Percentiles rank a stretch among this genome's conserved stretches.
These are phyloP conservation scores for Cephalotrichum gorgonifer DNA, from an alignment of 2,329 filamentous ascomycete species.

Conservation along the genomic window DNA sequence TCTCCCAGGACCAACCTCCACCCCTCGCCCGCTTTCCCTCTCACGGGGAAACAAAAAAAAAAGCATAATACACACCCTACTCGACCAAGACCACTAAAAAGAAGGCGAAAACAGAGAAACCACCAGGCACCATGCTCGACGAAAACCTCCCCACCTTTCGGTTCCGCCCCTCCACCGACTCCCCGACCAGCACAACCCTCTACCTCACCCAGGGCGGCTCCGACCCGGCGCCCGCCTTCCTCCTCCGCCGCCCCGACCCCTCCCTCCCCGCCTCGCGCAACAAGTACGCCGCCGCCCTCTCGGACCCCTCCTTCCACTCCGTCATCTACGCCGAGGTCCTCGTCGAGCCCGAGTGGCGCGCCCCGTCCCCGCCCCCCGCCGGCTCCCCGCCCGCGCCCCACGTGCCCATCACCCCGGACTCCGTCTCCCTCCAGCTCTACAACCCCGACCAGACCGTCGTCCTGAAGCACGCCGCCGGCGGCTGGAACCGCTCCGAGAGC, in stretches of 20 bases:
- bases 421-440: conserved; percentile 82
- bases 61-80: background rate
- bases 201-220: conserved; percentile 63
- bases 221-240: conserved; percentile 69
- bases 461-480: conserved; percentile 60
- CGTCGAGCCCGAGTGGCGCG: conserved; percentile 70
- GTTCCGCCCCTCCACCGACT: conserved; percentile 40
- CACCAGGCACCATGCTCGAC: conserved; percentile 82
- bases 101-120: too few relatives aligned
- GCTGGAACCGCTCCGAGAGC: conserved; percentile 68
- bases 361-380: conserved; percentile 65
- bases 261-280: conserved; percentile 60
- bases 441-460: conserved; percentile 79
- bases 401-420: conserved; percentile 61
- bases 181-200: conserved; percentile 44
- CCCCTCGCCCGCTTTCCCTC: background rate
- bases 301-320: conserved; percentile 70
- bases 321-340: conserved; percentile 82
- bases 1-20: too few relatives aligned
- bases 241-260: conserved; percentile 68
- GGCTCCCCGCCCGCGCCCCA: conserved; percentile 51
- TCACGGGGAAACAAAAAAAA: background rate
- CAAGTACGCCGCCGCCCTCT: conserved; percentile 77
- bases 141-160: conserved; percentile 76
- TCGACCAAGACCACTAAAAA: too few relatives aligned